Evolutionary conservation across 2,329 filamentous ascomycete species (phyloP).

Genomic region (Aspergillus novoparasiticus): DNA sequence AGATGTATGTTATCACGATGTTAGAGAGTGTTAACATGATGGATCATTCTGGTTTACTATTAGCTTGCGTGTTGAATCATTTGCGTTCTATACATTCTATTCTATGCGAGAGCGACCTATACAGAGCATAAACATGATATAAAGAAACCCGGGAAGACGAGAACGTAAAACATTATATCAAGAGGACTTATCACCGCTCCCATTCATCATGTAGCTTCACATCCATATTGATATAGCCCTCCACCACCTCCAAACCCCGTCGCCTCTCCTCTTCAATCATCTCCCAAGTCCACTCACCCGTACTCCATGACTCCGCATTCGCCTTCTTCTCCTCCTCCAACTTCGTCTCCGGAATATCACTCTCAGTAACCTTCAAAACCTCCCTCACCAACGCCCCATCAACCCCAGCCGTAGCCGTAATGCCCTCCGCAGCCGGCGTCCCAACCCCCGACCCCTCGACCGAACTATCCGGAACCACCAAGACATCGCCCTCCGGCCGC

Average conservation of each 20-base stretch:
- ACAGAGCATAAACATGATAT: not conserved
- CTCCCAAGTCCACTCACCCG: constrained; percentile 61
- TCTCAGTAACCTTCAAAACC: constrained; percentile 37
- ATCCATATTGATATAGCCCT: constrained; percentile 58
- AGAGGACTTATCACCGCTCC: constrained; percentile 15
- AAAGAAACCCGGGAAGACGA: not conserved
- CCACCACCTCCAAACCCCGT: constrained; percentile 57
- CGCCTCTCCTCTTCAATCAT: constrained; percentile 60
- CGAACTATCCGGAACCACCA: constrained; percentile 18
- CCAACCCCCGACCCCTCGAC: constrained; percentile 33
- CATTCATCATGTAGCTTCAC: constrained; percentile 53
- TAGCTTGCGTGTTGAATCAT: not conserved
- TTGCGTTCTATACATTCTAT: not conserved
- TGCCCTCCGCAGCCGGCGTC: constrained; percentile 37
- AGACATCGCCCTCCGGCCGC: constrained; percentile 61
- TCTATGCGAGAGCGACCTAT: not conserved
- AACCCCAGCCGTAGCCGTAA: constrained; percentile 33
- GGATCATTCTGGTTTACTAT: not conserved
- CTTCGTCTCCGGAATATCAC: constrained; percentile 29
- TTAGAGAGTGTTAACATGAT: not conserved
- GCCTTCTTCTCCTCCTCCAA: constrained; percentile 35
- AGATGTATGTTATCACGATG: not conserved
- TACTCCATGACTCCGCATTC: constrained; percentile 35
- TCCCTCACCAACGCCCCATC: constrained; percentile 40
- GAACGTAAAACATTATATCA: not conserved